Conservation (phyloP, 2,329 filamentous ascomycete species). For the Fusarium sp. region DNA sequence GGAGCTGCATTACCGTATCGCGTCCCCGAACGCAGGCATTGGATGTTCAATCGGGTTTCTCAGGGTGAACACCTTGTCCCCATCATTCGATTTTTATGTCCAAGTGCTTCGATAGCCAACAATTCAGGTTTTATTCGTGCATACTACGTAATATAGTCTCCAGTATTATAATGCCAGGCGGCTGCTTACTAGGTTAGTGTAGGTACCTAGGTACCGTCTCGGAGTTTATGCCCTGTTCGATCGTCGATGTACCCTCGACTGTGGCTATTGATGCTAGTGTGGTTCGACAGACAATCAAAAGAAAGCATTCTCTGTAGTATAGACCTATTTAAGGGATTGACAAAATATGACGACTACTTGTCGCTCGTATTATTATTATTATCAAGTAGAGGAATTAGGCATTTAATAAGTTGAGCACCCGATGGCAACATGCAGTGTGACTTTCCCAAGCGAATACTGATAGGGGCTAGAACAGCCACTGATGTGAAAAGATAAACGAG, state of each 20-base stretch:
- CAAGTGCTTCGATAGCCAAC: constrained; percentile 21
- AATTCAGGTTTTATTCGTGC: background rate
- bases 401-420: too few species aligned
- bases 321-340: background rate
- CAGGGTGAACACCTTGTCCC: background rate
- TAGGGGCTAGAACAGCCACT: background rate
- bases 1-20: constrained; percentile 24
- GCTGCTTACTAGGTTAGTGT: background rate
- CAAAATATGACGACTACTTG: background rate
- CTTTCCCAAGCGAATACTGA: background rate
- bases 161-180: background rate
- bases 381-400: background rate
- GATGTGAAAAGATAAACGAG: background rate
- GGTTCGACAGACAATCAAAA: background rate
- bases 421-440: background rate
- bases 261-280: background rate
- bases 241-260: background rate
- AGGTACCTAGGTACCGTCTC: background rate
- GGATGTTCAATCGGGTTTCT: constrained; percentile 10
- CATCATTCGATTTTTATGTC: constrained; percentile 31
- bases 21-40: constrained; percentile 8
- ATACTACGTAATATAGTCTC: background rate
- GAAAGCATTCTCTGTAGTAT: background rate
- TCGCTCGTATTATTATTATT: background rate
- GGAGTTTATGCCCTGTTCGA: background rate